Evolutionary conservation across 148 eudicot species (phyloP), one percentile per base, ranked within the genome.

Genomic region (Chenopodium quinoa): DNA sequence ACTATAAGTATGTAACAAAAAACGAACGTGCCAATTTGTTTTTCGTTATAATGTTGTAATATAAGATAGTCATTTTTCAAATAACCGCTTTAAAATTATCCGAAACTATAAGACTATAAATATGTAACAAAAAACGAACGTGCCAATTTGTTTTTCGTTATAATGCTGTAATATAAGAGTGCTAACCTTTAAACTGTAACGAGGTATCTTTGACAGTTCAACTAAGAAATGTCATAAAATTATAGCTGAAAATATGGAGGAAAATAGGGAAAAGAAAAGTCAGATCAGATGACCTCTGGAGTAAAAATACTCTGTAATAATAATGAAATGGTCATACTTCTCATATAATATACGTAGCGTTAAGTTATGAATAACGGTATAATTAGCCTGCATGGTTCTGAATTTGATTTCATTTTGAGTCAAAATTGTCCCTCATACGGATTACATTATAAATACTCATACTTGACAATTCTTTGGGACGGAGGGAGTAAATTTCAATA

Each of bases 171-270:
- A 8, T 37, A 23, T 3, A n/a, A 58, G 37, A 37, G 32, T 58
- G 19, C 31, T 31, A 79, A 68, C 46, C n/a, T 1, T 9, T 66
- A 14, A 29, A 31, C 4, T 29, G 17, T 78, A 78, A 46, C 65
- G 20, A 54, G 79, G 83, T 54, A 81, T 81, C 83, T 81, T 81
- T 23, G 75, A 75, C 37, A 34, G 22, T 75, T 81, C 83, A 40
- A 75, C 75, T 9, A 13, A 50, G 83, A 75, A 32, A 32, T 50
- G 79, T 75, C 79, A 65, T 75, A 81, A 32, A 81, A 63, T 29
- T 27, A 67, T 25, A 67, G 14, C 34, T 67, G 56, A 47, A n/a
- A 47, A 50, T n/a, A 48, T 6, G 77, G 37, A 74, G 6, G 27
- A 8, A 63, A 9, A 63, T 9, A 50, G 16, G 37, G 63, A 63